Conservation (phyloP, 139 green algal species). For the Chlamydomonas asymmetrica region DNA sequence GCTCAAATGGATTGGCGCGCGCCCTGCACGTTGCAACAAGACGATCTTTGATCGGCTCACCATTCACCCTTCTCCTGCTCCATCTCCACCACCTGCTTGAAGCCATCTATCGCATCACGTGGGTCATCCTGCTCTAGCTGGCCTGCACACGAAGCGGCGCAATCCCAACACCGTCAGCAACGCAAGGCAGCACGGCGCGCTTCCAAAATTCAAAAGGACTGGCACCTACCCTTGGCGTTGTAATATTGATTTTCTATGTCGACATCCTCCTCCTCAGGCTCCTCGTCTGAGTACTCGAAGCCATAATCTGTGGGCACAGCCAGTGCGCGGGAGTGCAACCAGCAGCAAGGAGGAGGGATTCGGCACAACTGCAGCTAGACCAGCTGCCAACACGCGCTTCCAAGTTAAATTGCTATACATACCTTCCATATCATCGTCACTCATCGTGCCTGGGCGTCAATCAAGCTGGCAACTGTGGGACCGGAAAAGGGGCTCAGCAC, state of each 20-base stretch:
- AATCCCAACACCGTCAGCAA: too few species aligned
- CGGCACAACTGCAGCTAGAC: not conserved
- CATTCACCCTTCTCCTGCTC: conserved; percentile 96
- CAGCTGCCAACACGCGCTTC: not conserved
- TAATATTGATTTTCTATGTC: conserved; percentile 99
- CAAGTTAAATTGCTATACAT: not conserved
- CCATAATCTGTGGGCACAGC: conserved; percentile 74
- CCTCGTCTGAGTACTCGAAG: conserved; percentile 98
- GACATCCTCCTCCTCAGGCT: conserved; percentile 92
- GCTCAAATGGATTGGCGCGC: too few species aligned
- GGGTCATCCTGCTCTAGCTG: conserved; percentile 79
- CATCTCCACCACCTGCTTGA: conserved; percentile 92
- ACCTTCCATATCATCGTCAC: conserved; percentile 71
- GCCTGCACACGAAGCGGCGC: too few species aligned
- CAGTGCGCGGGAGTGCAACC: not conserved
- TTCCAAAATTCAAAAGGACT: too few species aligned
- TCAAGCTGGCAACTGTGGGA: too few species aligned
- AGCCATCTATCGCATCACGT: conserved; percentile 83
- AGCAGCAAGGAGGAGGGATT: not conserved
- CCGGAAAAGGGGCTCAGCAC: too few species aligned
- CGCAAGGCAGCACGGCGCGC: too few species aligned
- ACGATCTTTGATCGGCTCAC: conserved; percentile 70
- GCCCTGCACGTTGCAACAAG: too few species aligned
- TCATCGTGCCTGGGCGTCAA: too few species aligned
- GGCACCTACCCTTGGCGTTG: conserved; percentile 89